A percentile compares a stretch with the other conserved stretches of the same genome.
phyloP scores from a whole-genome alignment of 768 basidiomycete genomes.

The Favolaschia claudopus region DNA sequence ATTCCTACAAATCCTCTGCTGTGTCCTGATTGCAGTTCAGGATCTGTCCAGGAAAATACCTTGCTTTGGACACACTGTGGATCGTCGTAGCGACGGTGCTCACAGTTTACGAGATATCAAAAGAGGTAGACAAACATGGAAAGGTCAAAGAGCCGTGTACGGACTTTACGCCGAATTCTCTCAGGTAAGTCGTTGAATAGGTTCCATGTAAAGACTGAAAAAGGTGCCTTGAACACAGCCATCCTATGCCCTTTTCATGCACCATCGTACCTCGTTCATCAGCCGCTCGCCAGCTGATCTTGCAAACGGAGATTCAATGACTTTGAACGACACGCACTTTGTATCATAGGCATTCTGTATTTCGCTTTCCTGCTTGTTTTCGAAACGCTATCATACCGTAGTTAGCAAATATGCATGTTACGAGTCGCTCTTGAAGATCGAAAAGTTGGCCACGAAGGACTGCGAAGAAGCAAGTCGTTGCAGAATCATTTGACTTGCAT shows the following conservation, averaged over 20 bases:
- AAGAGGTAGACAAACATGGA: slow-evolving; percentile 45
- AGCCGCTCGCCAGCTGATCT: slow-evolving; percentile 39
- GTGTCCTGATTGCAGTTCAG: slow-evolving; percentile 28
- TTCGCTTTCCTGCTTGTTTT: slow-evolving; percentile 6
- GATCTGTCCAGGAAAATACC: slow-evolving; percentile 52
- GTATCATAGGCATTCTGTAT: slow-evolving; percentile 15
- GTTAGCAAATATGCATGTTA: neutral
- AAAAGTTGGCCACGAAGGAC: slow-evolving; percentile 78
- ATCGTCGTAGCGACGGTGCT: slow-evolving; percentile 50
- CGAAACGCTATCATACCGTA: neutral
- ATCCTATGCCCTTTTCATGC: slow-evolving; percentile 51
- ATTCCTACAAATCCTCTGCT: neutral
- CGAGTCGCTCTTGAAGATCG: slow-evolving; percentile 57
- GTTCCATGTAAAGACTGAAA: neutral
- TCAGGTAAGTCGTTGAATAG: slow-evolving; percentile 39
- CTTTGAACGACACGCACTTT: neutral
- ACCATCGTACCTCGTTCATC: slow-evolving; percentile 44
- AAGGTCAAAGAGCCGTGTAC: slow-evolving; percentile 39
- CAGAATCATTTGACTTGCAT: slow-evolving; percentile 59
- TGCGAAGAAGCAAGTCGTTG: slow-evolving; percentile 69
- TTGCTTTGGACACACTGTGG: slow-evolving; percentile 54
- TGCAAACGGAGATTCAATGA: slow-evolving; percentile 29
- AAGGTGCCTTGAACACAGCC: slow-evolving; percentile 35
- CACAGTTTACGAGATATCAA: slow-evolving; percentile 47
- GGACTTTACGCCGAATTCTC: slow-evolving; percentile 42